phyloP scores from a whole-genome alignment of 2,329 filamentous ascomycete genomes.

The Neonectria coccinea region DNA sequence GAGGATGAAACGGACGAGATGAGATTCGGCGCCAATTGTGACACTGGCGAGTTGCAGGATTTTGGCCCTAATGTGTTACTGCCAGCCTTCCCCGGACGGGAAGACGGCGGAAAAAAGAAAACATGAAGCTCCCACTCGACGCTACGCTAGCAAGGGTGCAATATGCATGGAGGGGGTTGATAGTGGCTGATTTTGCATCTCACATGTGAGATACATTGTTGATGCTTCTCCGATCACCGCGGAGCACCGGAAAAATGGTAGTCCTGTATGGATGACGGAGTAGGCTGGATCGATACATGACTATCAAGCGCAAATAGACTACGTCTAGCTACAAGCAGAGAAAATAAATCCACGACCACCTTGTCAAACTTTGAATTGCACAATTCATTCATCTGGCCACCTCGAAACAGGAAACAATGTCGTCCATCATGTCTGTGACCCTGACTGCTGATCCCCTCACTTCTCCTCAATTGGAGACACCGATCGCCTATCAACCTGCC shows the following conservation, averaged over 20 bases:
- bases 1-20: conserved; percentile 9
- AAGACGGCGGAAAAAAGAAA: no score
- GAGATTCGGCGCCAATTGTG: conserved; percentile 29
- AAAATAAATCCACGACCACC: no score
- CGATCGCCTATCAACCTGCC: conserved; percentile 6
- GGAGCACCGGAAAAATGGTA: neutral
- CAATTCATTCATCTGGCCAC: neutral
- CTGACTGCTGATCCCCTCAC: neutral
- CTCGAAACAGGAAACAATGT: neutral
- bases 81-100: neutral
- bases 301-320: no score
- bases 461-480: neutral
- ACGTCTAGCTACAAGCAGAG: no score
- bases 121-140: neutral
- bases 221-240: neutral
- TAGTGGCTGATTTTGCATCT: no score
- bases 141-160: no score
- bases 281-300: neutral
- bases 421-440: neutral
- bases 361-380: no score
- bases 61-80: conserved; percentile 36
- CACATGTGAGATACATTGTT: no score
- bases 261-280: neutral
- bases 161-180: no score
- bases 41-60: conserved; percentile 33